Base-by-base conservation (phyloP, 805 yeast genomes). In the Lipomyces kockii region DNA sequence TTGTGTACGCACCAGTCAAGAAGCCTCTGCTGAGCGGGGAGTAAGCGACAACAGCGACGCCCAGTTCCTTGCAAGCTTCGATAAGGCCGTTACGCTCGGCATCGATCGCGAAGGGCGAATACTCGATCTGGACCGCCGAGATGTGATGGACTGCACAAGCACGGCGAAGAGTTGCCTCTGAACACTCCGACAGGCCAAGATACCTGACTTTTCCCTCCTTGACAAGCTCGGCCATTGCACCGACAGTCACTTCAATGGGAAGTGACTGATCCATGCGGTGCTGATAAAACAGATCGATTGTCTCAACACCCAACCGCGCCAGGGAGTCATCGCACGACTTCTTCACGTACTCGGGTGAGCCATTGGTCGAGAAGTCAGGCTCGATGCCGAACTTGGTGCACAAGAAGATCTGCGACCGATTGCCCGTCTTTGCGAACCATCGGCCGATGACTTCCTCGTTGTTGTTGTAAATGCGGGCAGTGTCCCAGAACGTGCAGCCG, bases 21-120 rank as follows among this genome's bases (percentile, higher is more conserved):
- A 88, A 80, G 0, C 97, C 97, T 74, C 90, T 83, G 9, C 92
- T 89, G 64, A 92, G 81, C 37, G 97, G 97, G 37, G 97, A 89
- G 78, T 92, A 92, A 32, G 92, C 90, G 65, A 91, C 81, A 37
- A 91, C 80, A 14, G 95, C 89, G 64, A 92, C 84, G 17, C 81
- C 81, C 43, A 83, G 78, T 68, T 88, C 86, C 25, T 84, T 82
- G 70, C 89, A 85, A 4, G 84, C 83, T 2, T 82, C 85, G 69
- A 88, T 84, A 25, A 89, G 82, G 0, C 94, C 97, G 75, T 89
- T 86, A 2, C 76, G 66, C 56, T 86, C 74, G 51, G 88, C 84
- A 17, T 89, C 90, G 57, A 85, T 83, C n/a, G 86, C 77, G 80
- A 89, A 85, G 65, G 93, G 76, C 2, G 97, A 90, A 68, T 88